phyloP scores from a whole-genome alignment of 768 basidiomycete species.

The Boletus sp. region DNA sequence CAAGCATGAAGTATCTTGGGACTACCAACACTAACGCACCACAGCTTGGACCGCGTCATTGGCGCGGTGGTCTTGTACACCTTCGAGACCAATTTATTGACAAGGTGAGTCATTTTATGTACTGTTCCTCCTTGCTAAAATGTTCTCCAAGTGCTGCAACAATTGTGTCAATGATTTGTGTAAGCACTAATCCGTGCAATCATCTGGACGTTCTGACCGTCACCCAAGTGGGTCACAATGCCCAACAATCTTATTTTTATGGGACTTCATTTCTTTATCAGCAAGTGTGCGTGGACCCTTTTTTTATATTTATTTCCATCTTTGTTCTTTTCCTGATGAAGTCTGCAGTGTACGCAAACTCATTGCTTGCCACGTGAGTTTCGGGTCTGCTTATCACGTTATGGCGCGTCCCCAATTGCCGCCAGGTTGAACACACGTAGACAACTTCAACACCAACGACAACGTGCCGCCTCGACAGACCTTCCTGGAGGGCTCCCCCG shows the following conservation, averaged over 20 bases:
- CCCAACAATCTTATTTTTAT: constrained; percentile 48
- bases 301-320: neutral
- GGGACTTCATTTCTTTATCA: constrained; percentile 52
- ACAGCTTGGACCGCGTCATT: constrained; percentile 46
- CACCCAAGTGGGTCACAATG: constrained; percentile 42
- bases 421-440: constrained; percentile 38
- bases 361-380: constrained; percentile 42
- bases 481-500: constrained; percentile 25
- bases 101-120: constrained; percentile 32
- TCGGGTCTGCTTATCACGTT: neutral
- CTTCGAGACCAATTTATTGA: constrained; percentile 51
- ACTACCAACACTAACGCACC: neutral
- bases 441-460: constrained; percentile 29
- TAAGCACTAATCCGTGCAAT: constrained; percentile 19
- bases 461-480: constrained; percentile 28
- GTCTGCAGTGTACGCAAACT: constrained; percentile 46
- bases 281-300: constrained; percentile 45
- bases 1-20: constrained; percentile 3
- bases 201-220: neutral
- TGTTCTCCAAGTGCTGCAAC: constrained; percentile 35
- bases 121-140: neutral
- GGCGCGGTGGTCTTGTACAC: constrained; percentile 48
- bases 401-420: neutral
- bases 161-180: constrained; percentile 41
- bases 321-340: neutral